Evolutionary conservation across 805 yeast genomes (phyloP), one percentile per base, ranked within the genome.

Genomic region (Ogataea chonburiensis): DNA sequence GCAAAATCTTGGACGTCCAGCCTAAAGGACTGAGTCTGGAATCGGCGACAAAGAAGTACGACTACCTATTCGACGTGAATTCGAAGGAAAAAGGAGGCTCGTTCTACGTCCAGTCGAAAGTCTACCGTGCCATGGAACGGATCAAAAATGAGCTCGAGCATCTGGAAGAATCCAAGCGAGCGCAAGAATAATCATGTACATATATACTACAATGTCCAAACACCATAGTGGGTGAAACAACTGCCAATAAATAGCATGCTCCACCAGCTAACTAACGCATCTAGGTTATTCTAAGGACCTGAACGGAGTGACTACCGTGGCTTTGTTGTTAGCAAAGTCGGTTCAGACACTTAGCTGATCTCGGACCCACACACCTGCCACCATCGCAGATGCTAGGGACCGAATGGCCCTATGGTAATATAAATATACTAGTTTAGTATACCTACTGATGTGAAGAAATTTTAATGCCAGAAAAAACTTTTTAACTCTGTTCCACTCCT

Each of bases 21-120:
- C 67, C 68, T 27, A 64, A 71, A 28, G 71, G 68, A 22, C 70
- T 82, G 40, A 62, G 66, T 20, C 47, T 77, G 36, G 84, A 79
- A 32, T 77, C 77, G 49, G 66, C 83, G 23, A 77, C 80, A 42
- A 73, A 73, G 40, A 83, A 84, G 58, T 93, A 82, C 66, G 77
- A 81, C 41, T 86, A 86, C 51, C 64, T 93, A 49, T 93, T 89
- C 50, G 86, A 85, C 31, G 85, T 87, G 38, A 93, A 93, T 66
- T 77, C 93, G 18, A 87, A 86, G 61, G 97, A 89, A 43, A 87
- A 88, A 61, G 95, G 96, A n/a, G 96, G 95, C 27, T 84, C 95
- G 26, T 91, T 93, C 58, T 93, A 91, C 56, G 59, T 93, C 34
- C 98, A 93, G 58, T 81, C 93, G 35, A 93, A 93, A 66, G 91